Base-by-base conservation (phyloP, 495 filamentous ascomycete genomes). In the Durotheca rogersii region DNA sequence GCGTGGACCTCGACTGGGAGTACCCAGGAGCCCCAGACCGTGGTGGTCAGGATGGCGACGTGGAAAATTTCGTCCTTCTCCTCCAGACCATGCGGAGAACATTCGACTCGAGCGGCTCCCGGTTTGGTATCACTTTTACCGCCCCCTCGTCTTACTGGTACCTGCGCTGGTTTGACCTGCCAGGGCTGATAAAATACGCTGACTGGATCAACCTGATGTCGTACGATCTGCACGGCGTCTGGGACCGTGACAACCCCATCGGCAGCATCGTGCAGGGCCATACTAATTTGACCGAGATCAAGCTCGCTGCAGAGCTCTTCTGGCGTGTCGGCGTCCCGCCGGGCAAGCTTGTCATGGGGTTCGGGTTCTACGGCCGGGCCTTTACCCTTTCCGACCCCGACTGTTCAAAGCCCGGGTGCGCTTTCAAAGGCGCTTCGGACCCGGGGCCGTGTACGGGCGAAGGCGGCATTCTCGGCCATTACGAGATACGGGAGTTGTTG, bases 301-400 rank as follows among this genome's bases (percentile, higher is more conserved):
- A 40, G 36, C 5, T 27, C 9, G 4, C 23, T 27, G 23, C 23
- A 27, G 23, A 27, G 23, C 23, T 27, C 23, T 27, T 82, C 1
- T 80, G 77, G 77, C 62, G 77, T 3, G 72, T 72, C 45, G 51
- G 67, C 21, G 65, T 83, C 9, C 44, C 56, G 11, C 65, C 75
- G 0, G 25, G 37, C 3, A 62, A 75, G 39, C 64, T 81, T 6
- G 46, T 51, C 41, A 35, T 81, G 7, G 78, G 79, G 2, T 30
- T 78, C 2, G 79, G 70, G 4, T 81, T 76, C 52, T 82, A 82
- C 47, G 78, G 79, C 0, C 67, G 79, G 2, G 32, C 16, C 21
- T 72, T 66, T 43, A 56, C 33, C 3, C 42, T 64, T 2, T 25
- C 42, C 1, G 51, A 64, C 29, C 53, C 53, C 4, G 17, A 2